phyloP scores from a whole-genome alignment of 2,329 filamentous ascomycete genomes.

The Didymellaceae sp. region DNA sequence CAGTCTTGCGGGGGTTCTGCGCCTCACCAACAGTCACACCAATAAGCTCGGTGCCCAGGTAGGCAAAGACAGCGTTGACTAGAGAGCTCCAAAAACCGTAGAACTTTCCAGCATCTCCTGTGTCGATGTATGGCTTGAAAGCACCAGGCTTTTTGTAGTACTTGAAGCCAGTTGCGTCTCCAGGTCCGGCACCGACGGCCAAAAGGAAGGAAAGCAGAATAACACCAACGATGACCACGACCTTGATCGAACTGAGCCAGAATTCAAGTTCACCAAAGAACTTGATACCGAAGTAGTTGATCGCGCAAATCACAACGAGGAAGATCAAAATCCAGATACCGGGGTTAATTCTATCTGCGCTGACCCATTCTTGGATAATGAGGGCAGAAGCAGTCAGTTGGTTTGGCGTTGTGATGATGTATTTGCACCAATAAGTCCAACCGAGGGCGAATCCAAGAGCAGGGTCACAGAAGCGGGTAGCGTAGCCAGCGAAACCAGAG shows the following conservation, averaged over 20 bases:
- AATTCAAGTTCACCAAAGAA: constrained; percentile 59
- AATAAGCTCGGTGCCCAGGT: constrained; percentile 73
- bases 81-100: constrained; percentile 69
- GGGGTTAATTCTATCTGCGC: constrained; percentile 70
- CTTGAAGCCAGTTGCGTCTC: constrained; percentile 52
- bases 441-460: constrained; percentile 81
- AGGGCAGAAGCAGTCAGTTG: constrained; percentile 81
- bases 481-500: constrained; percentile 82
- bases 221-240: constrained; percentile 54
- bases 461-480: constrained; percentile 78
- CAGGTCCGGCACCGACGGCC: constrained; percentile 52
- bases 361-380: constrained; percentile 79
- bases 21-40: constrained; percentile 81
- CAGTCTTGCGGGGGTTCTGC: constrained; percentile 72
- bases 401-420: constrained; percentile 85
- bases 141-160: constrained; percentile 55
- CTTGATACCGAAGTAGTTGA: constrained; percentile 65
- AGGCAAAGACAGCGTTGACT: constrained; percentile 80
- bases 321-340: constrained; percentile 77
- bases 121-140: constrained; percentile 50
- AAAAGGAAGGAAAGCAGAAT: constrained; percentile 55
- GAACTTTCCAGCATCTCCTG: constrained; percentile 49
- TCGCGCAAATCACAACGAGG: constrained; percentile 51
- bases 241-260: constrained; percentile 57
- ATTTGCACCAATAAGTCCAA: constrained; percentile 69